Evolutionary conservation across 345 rosid species (phyloP).

Genomic region (Camelina hispida): DNA sequence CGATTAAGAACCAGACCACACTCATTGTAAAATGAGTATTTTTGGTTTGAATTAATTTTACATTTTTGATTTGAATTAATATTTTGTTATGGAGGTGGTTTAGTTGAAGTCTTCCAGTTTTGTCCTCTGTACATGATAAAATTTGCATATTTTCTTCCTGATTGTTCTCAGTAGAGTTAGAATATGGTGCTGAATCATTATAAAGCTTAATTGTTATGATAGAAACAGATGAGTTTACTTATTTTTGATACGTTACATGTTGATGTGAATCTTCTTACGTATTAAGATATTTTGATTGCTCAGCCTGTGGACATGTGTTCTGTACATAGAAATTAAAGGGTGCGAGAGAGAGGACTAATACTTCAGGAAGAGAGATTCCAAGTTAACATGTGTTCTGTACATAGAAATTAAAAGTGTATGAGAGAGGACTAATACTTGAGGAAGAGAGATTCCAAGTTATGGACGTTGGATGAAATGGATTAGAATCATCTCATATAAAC

Average conservation of each 20-base stretch:
- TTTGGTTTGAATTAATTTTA: too few species aligned
- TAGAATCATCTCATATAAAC: conserved; percentile 29
- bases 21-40: too few species aligned
- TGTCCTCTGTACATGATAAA: neutral
- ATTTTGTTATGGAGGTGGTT: neutral
- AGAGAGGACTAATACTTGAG: neutral
- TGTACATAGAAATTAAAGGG: too few species aligned
- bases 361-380: neutral
- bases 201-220: neutral
- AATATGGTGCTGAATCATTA: neutral
- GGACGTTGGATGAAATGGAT: conserved; percentile 8
- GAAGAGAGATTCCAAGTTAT: neutral
- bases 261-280: neutral
- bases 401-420: too few species aligned
- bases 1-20: too few species aligned
- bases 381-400: neutral
- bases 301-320: too few species aligned
- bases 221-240: neutral
- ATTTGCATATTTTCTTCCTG: neutral
- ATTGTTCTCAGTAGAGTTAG: neutral
- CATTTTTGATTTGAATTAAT: too few species aligned
- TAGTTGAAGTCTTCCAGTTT: conserved; percentile 4
- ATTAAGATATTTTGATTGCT: too few species aligned
- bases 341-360: neutral
- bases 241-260: neutral